Evolutionary conservation across 441 rosid genomes (phyloP), one percentile per base, ranked within the genome.

Genomic region (Daphne laureola): DNA sequence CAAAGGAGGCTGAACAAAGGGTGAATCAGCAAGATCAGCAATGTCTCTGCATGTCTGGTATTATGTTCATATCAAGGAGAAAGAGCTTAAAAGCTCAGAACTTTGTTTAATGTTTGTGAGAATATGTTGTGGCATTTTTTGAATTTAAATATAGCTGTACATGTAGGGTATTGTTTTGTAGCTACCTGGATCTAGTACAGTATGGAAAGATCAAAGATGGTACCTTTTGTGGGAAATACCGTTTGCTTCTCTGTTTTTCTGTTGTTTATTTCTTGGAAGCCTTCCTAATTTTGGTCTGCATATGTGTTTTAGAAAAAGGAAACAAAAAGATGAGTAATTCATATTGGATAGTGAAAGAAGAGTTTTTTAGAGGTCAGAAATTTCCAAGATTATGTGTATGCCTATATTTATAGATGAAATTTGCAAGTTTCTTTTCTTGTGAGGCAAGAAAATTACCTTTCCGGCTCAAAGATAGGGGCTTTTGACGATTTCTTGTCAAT

Each of bases 131-230:
- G 44, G 49, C 51, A 35, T 31, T 42, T 44, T 43, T 44, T 57
- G 26, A 53, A 14, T 38, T 64, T 50, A 49, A 54, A 51, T 42
- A 3, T 14, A 0, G 42, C 11, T 31, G 9, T 31, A 31, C 11
- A 31, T 9, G 2, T 31, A 31, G 9, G 9, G 11, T 31, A 9
- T 31, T 31, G 38, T 31, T 31, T 31, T 31, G 7, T 53, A 46
- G 40, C 17, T 66, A 26, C 53, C 16, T 42, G 65, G 48, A 51
- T 49, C 43, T 64, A 57, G 59, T 58, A 52, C 65, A 40, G 61
- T 55, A 51, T 13, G 60, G 47, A 52, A 49, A 66, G 67, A 69
- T 64, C 31, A 63, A 49, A 49, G 49, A 43, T 12, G 1, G 75
- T 69, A 73, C 72, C 63, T 31, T n/a, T n/a, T 31, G 38, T 9